These are phyloP conservation scores for Tympanopsis confertula DNA, from an alignment of 2,329 filamentous ascomycete genomes.

Conservation along the genomic window DNA sequence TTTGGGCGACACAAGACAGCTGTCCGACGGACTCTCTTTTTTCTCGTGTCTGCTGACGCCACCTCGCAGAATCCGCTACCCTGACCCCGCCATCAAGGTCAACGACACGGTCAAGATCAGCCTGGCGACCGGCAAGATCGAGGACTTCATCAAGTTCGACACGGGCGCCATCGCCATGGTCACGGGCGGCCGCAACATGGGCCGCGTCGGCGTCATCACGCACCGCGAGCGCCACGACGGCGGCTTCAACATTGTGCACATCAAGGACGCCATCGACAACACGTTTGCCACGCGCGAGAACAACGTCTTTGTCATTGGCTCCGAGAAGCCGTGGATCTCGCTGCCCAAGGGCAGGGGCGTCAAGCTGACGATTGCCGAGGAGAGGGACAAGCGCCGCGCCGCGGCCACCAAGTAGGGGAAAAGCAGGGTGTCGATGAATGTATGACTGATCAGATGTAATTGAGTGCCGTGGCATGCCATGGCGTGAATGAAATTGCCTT, in stretches of 20 bases:
- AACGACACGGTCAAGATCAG: slow-evolving; percentile 99
- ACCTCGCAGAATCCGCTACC: slow-evolving; percentile 81
- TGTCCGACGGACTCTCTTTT: slow-evolving; percentile 22
- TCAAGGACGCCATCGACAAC: slow-evolving; percentile 99
- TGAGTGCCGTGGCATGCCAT: too few relatives aligned
- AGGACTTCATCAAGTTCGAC: slow-evolving; percentile 97
- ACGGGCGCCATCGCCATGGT: slow-evolving; percentile 97
- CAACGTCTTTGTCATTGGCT: slow-evolving; percentile 99
- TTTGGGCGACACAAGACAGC: slow-evolving; percentile 51
- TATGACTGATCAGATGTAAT: too few relatives aligned
- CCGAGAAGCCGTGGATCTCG: slow-evolving; percentile 98
- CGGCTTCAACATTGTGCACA: slow-evolving; percentile 99
- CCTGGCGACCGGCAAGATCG: slow-evolving; percentile 91
- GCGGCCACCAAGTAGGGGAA: slow-evolving; percentile 12
- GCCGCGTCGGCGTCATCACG: slow-evolving; percentile 99
- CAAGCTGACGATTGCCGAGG: slow-evolving; percentile 97
- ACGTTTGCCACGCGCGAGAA: slow-evolving; percentile 96
- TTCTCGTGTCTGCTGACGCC: slow-evolving; percentile 7
- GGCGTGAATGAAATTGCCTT: too few relatives aligned
- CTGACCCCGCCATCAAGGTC: slow-evolving; percentile 96
- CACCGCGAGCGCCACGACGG: slow-evolving; percentile 99
- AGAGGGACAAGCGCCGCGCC: slow-evolving; percentile 94
- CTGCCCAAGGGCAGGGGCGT: slow-evolving; percentile 99
- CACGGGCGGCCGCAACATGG: slow-evolving; percentile 99
- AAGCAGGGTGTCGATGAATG: too few relatives aligned